A percentile compares a stretch with the other conserved stretches of the same genome.
phyloP scores from a whole-genome alignment of 306 rosid genomes.

The Vicia faba region DNA sequence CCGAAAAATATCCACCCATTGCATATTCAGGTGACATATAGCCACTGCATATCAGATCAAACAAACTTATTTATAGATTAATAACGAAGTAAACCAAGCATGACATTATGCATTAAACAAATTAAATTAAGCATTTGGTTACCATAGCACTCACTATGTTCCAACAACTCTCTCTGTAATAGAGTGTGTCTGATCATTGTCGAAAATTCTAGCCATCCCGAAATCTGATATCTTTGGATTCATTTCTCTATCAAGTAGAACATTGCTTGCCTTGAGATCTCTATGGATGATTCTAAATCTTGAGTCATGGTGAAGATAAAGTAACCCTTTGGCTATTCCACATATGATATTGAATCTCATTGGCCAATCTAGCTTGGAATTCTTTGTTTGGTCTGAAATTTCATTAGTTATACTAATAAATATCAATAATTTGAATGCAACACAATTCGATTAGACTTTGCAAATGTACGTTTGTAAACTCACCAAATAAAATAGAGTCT shows the following conservation, averaged over 20 bases:
- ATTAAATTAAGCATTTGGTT: neutral
- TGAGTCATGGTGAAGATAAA: constrained; percentile 70
- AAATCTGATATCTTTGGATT: constrained; percentile 72
- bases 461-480: neutral
- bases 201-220: constrained; percentile 70
- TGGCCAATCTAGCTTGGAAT: constrained; percentile 49
- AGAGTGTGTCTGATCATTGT: constrained; percentile 62
- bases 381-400: constrained; percentile 46
- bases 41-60: constrained; percentile 40
- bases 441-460: no score
- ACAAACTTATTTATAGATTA: neutral
- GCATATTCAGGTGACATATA: constrained; percentile 77
- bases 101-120: neutral
- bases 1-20: constrained; percentile 61
- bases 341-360: constrained; percentile 57
- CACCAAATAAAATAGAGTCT: constrained; percentile 54
- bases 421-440: neutral
- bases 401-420: neutral
- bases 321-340: constrained; percentile 66
- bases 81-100: neutral
- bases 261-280: constrained; percentile 70
- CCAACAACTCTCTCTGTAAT: constrained; percentile 65
- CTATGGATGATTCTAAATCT: constrained; percentile 69
- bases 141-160: constrained; percentile 58
- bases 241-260: constrained; percentile 61